Conservation (phyloP, 352 stramenopile species). For the Pythium dissimile region DNA sequence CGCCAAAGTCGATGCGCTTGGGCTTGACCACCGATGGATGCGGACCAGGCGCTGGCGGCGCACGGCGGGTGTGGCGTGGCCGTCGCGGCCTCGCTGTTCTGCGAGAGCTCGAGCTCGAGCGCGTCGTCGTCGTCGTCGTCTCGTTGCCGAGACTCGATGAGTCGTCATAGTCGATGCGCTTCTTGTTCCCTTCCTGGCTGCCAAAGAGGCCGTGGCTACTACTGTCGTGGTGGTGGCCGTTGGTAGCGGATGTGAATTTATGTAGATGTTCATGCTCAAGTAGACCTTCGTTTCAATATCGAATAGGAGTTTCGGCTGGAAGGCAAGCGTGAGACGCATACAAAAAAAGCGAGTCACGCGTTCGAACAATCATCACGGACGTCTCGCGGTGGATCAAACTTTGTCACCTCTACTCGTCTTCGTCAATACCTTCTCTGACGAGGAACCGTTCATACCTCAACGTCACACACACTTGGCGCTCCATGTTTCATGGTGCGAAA, state of each 20-base stretch:
- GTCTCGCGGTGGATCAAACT: no score
- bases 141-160: conserved; percentile 26
- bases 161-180: conserved; percentile 77
- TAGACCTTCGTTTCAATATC: no score
- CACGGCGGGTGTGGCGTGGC: conserved; percentile 1
- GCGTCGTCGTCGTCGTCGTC: conserved; percentile 46
- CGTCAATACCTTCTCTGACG: no score
- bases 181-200: conserved; percentile 39
- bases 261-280: no score
- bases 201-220: conserved; percentile 22
- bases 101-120: conserved; percentile 29
- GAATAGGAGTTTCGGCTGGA: no score
- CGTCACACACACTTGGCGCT: no score
- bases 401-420: no score
- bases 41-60: not conserved
- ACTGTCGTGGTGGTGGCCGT: conserved; percentile 23
- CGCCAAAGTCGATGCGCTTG: conserved; percentile 77
- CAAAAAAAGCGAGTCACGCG: no score
- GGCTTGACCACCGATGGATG: conserved; percentile 27
- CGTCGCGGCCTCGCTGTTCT: conserved; percentile 33
- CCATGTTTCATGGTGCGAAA: no score
- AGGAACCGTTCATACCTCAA: no score
- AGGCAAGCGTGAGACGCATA: no score
- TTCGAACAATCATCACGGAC: no score
- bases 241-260: conserved; percentile 6